These are phyloP conservation scores for Fusarium domesticum DNA, from an alignment of 2,329 filamentous ascomycete genomes.

Conservation along the genomic window DNA sequence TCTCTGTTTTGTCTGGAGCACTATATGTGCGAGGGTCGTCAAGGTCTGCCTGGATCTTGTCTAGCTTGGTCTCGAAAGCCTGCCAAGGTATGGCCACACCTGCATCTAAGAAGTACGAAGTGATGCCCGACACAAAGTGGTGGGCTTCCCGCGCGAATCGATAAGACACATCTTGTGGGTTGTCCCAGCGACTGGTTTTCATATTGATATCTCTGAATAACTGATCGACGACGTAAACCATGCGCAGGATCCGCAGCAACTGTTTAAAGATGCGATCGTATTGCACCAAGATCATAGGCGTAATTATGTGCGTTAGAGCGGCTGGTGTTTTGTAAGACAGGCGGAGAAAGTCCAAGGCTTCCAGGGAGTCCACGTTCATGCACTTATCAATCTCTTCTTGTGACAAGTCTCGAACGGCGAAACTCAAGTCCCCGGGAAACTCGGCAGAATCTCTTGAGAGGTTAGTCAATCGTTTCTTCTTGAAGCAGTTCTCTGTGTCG, in stretches of 20 bases:
- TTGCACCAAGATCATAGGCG: slow-evolving; percentile 64
- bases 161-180: slow-evolving; percentile 40
- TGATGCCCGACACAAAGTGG: slow-evolving; percentile 71
- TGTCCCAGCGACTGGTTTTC: slow-evolving; percentile 34
- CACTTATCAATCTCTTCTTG: slow-evolving; percentile 77
- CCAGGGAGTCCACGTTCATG: slow-evolving; percentile 76
- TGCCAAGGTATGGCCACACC: slow-evolving; percentile 73
- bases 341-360: slow-evolving; percentile 89
- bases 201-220: slow-evolving; percentile 57
- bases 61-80: slow-evolving; percentile 64
- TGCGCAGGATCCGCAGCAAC: slow-evolving; percentile 71
- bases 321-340: slow-evolving; percentile 77
- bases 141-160: slow-evolving; percentile 74
- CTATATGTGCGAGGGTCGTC: slow-evolving; percentile 39
- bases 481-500: slow-evolving; percentile 27
- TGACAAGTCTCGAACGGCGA: slow-evolving; percentile 78
- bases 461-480: slow-evolving; percentile 26
- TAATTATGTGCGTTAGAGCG: slow-evolving; percentile 71
- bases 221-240: slow-evolving; percentile 71
- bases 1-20: slow-evolving; percentile 37
- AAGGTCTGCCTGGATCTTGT: slow-evolving; percentile 59
- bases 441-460: slow-evolving; percentile 32
- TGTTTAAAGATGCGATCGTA: slow-evolving; percentile 86
- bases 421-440: slow-evolving; percentile 71
- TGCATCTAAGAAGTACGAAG: slow-evolving; percentile 75